These are phyloP conservation scores for Abrus precatorius DNA, from an alignment of 306 rosid species.

Conservation along the genomic window DNA sequence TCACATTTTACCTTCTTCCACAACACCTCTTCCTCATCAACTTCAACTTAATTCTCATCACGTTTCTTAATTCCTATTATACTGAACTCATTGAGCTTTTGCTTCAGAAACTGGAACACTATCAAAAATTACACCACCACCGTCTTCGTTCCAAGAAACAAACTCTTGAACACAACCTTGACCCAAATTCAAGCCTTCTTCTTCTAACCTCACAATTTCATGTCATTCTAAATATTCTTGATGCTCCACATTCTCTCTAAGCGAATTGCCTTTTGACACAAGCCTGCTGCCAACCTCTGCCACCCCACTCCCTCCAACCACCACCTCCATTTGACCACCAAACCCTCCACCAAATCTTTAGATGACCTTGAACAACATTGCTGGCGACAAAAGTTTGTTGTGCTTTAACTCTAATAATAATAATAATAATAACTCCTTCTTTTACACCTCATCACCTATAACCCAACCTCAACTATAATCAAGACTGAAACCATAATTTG, in stretches of 20 bases:
- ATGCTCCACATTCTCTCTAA: slow-evolving; percentile 90
- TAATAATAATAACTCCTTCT: too few relatives aligned
- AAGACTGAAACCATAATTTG: too few relatives aligned
- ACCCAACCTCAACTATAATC: too few relatives aligned
- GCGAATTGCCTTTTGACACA: slow-evolving; percentile 57
- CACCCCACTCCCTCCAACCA: slow-evolving; percentile 59
- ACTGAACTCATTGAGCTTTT: slow-evolving; percentile 92
- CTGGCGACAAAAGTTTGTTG: too few relatives aligned
- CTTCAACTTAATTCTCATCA: slow-evolving; percentile 92
- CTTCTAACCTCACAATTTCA: slow-evolving; percentile 78
- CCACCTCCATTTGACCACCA: slow-evolving; percentile 60
- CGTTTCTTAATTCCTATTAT: slow-evolving; percentile 91
- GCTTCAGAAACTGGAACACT: slow-evolving; percentile 80
- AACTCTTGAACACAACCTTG: slow-evolving; percentile 78
- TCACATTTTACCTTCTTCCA: slow-evolving; percentile 51
- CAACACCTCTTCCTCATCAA: slow-evolving; percentile 59
- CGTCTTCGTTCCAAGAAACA: slow-evolving; percentile 86
- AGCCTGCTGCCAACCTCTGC: slow-evolving; percentile 55
- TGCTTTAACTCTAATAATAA: too few relatives aligned
- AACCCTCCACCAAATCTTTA: too few relatives aligned
- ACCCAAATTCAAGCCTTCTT: slow-evolving; percentile 92
- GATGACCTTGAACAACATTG: too few relatives aligned
- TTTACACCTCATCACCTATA: too few relatives aligned
- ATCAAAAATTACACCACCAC: slow-evolving; percentile 79
- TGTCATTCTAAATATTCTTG: slow-evolving; percentile 78